A percentile compares a stretch with the other conserved stretches of the same genome.
phyloP scores from a whole-genome alignment of 495 filamentous ascomycete species.

The Penicillium steckii region DNA sequence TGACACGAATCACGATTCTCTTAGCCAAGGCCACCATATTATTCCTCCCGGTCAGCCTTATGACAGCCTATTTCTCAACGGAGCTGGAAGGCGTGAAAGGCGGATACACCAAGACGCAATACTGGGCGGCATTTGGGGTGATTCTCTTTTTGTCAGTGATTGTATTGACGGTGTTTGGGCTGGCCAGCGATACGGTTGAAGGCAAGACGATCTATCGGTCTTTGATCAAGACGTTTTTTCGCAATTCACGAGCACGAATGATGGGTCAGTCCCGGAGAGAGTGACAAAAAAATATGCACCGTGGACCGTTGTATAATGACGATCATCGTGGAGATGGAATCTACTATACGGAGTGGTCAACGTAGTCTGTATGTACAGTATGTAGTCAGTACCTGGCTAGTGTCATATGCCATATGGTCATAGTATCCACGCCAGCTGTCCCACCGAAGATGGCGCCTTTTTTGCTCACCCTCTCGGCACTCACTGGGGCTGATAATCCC shows the following conservation, averaged over 20 bases:
- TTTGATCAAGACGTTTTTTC: conserved; percentile 40
- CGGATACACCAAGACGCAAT: conserved; percentile 59
- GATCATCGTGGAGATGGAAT: neutral
- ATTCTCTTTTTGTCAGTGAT: conserved; percentile 64
- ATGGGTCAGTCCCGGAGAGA: conserved; percentile 16
- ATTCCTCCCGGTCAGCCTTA: conserved; percentile 79
- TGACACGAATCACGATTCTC: conserved; percentile 79
- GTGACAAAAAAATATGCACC: no score
- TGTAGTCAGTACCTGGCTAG: no score
- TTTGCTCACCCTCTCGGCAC: neutral
- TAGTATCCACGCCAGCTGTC: neutral
- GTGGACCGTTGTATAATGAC: neutral
- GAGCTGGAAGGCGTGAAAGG: conserved; percentile 59
- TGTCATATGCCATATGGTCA: neutral
- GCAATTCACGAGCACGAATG: conserved; percentile 26
- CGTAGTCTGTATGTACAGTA: no score
- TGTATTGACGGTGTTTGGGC: conserved; percentile 49
- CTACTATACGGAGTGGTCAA: conserved; percentile 13
- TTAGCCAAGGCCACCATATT: conserved; percentile 80
- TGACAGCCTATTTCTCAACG: conserved; percentile 82
- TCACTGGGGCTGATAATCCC: conserved; percentile 13
- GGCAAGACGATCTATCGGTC: conserved; percentile 51
- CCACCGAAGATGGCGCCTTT: conserved; percentile 2
- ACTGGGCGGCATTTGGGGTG: conserved; percentile 72
- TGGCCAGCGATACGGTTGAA: conserved; percentile 49